Conservation (phyloP, 768 basidiomycete genomes). For the Termitomyces sp. region DNA sequence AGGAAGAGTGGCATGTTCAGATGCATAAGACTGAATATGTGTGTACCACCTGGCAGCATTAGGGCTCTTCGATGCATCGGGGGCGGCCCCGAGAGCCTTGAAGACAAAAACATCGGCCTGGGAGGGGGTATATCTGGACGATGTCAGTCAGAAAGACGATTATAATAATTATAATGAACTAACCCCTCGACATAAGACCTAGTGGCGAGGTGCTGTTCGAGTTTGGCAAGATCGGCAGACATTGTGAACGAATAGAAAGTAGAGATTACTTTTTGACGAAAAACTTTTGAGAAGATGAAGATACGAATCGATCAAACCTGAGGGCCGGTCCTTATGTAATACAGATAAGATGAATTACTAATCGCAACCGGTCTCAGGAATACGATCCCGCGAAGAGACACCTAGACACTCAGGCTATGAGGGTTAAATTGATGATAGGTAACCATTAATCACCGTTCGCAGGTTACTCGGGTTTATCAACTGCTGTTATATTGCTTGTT, state of each 20-base stretch:
- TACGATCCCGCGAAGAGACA: background rate
- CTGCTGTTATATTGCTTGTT: background rate
- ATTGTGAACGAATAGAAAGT: constrained; percentile 32
- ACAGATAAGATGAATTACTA: no score
- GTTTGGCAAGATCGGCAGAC: constrained; percentile 63
- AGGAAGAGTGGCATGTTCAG: constrained; percentile 73
- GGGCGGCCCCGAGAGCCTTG: constrained; percentile 68
- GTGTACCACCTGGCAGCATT: constrained; percentile 88
- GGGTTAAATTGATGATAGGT: no score
- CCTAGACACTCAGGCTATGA: background rate
- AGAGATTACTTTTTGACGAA: constrained; percentile 17
- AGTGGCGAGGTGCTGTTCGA: constrained; percentile 83
- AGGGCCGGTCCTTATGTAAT: constrained; percentile 22
- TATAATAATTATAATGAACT: constrained; percentile 23
- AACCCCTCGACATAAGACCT: constrained; percentile 92
- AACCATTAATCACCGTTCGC: background rate
- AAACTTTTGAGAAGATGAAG: constrained; percentile 12
- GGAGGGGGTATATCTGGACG: constrained; percentile 76
- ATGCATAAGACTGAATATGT: constrained; percentile 84
- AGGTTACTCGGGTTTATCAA: background rate
- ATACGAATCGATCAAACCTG: constrained; percentile 12
- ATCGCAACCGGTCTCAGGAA: background rate
- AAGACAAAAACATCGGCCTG: constrained; percentile 93
- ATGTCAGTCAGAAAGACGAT: constrained; percentile 12
- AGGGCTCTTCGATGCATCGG: constrained; percentile 60